Evolutionary conservation across 2,329 filamentous ascomycete genomes (phyloP).

Genomic region (Cercospora zeae-maydis): DNA sequence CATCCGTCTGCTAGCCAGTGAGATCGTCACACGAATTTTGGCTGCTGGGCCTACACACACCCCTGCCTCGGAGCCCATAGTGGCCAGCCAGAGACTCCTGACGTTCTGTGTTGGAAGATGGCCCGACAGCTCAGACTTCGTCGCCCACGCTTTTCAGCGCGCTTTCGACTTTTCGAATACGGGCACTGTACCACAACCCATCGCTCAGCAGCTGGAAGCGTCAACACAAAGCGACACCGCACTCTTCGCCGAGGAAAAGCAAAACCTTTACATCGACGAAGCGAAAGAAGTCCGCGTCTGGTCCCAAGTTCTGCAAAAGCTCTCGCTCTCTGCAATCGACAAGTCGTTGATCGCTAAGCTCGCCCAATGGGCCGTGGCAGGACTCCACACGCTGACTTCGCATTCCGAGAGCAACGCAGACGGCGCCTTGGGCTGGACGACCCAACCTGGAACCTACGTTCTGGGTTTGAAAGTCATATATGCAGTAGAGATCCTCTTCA

Average conservation of each 20-base stretch:
- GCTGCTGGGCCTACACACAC: slow-evolving; percentile 15
- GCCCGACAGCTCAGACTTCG: slow-evolving; percentile 11
- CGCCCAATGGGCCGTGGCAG: slow-evolving; percentile 50
- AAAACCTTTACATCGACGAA: slow-evolving; percentile 89
- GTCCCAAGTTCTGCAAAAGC: slow-evolving; percentile 50
- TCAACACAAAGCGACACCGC: slow-evolving; percentile 53
- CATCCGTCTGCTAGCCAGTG: slow-evolving; percentile 64
- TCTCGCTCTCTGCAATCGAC: slow-evolving; percentile 31
- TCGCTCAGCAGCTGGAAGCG: slow-evolving; percentile 16
- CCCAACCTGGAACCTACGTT: slow-evolving; percentile 63
- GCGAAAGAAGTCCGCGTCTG: slow-evolving; percentile 70
- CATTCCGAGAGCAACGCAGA: slow-evolving; percentile 47
- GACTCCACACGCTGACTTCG: slow-evolving; percentile 46
- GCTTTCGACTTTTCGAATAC: slow-evolving; percentile 20
- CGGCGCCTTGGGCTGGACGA: slow-evolving; percentile 66
- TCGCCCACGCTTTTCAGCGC: slow-evolving; percentile 20
- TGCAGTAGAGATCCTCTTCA: slow-evolving; percentile 40
- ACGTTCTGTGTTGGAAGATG: slow-evolving; percentile 32
- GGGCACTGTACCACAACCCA: neutral
- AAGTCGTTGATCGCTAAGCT: slow-evolving; percentile 23
- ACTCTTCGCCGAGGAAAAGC: slow-evolving; percentile 84
- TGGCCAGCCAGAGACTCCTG: slow-evolving; percentile 44
- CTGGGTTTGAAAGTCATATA: slow-evolving; percentile 50
- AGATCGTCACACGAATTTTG: slow-evolving; percentile 49
- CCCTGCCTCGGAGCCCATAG: slow-evolving; percentile 45